Evolutionary conservation across 2,329 filamentous ascomycete species (phyloP).

Genomic region (Fusarium penzigii): DNA sequence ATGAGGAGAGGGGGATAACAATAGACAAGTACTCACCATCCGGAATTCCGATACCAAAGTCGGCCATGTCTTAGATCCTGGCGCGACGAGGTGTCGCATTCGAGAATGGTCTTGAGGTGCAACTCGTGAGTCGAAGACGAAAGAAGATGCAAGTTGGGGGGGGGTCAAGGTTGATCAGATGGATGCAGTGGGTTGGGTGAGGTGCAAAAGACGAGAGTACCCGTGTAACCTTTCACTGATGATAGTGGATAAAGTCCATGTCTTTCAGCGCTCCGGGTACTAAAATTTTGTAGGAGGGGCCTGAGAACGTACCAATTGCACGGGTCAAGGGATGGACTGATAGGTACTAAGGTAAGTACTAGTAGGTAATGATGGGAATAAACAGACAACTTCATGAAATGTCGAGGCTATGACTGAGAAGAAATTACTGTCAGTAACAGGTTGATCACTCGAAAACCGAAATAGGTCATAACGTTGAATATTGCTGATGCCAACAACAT

Average conservation of each 20-base stretch:
- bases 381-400: no score
- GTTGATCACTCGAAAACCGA: no score
- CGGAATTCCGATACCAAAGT: constrained; percentile 36
- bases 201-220: no score
- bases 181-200: no score
- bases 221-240: neutral
- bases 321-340: no score
- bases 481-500: no score
- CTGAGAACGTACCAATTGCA: no score
- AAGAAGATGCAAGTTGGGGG: neutral
- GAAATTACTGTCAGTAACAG: no score
- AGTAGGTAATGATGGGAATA: no score
- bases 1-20: constrained; percentile 2
- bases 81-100: constrained; percentile 14
- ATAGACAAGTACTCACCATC: constrained; percentile 34
- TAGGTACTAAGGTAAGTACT: no score
- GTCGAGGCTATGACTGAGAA: no score
- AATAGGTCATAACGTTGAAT: no score
- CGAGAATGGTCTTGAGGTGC: constrained; percentile 6
- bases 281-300: neutral
- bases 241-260: neutral
- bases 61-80: constrained; percentile 32
- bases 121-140: neutral
- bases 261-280: neutral
- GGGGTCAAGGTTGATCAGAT: constrained; percentile 7